A percentile compares a stretch with the other conserved stretches of the same genome.
phyloP scores from a whole-genome alignment of 73 alveolate genomes.

The Diophrys sp. region DNA sequence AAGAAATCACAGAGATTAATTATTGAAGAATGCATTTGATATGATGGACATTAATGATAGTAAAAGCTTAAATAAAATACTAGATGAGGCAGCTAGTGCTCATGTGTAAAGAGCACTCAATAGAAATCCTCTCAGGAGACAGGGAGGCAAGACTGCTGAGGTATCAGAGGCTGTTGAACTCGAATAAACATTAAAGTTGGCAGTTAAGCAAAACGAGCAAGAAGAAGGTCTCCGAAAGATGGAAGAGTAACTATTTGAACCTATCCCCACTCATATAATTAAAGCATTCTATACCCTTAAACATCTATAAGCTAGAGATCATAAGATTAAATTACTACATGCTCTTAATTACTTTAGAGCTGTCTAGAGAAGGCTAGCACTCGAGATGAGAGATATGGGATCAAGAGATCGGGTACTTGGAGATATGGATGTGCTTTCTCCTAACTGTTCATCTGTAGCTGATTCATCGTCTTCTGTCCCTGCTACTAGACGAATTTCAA shows the following conservation, averaged over 20 bases:
- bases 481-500: conserved; percentile 19
- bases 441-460: conserved; percentile 7
- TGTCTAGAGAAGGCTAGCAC: conserved; percentile 42
- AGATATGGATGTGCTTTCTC: conserved; percentile 22
- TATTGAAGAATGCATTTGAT: conserved; percentile 40
- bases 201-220: conserved; percentile 8
- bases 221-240: background rate
- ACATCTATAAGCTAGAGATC: conserved; percentile 47
- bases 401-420: conserved; percentile 38
- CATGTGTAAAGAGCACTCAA: conserved; percentile 52
- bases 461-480: conserved; percentile 9
- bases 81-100: conserved; percentile 46
- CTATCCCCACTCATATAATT: conserved; percentile 55
- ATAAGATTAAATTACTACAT: conserved; percentile 42
- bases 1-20: conserved; percentile 38
- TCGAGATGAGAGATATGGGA: conserved; percentile 51
- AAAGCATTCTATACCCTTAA: conserved; percentile 41
- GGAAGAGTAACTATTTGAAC: conserved; percentile 20
- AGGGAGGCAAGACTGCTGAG: conserved; percentile 14
- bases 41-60: conserved; percentile 59
- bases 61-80: conserved; percentile 48
- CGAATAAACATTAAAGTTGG: conserved; percentile 18
- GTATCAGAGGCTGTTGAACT: conserved; percentile 21
- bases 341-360: conserved; percentile 56
- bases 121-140: conserved; percentile 39